Base-by-base conservation (phyloP, 1,284 basidiomycete species). In the Rhodotorula sp. region DNA sequence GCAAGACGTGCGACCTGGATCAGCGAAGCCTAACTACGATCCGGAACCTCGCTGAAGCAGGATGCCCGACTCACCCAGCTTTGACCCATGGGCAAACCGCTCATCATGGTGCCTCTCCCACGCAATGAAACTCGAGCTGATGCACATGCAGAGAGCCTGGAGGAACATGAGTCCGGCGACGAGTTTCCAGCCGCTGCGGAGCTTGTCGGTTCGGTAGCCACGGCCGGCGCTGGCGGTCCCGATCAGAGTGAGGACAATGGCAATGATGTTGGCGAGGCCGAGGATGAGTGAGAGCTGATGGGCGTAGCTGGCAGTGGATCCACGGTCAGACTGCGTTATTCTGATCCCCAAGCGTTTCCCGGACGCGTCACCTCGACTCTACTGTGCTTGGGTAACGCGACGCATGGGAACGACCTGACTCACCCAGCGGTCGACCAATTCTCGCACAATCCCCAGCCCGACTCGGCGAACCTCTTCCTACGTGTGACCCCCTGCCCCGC, bases 201-300 rank as follows among this genome's bases (percentile, higher is more conserved):
- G 58, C 31, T 48, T 47, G 10, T 68, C 67, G 30, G 67, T 68
- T n/a, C 67, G 57, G 67, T 37, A 68, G 3, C 67, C 67, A 20
- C 54, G 52, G 1, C 67, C 67, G 46, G 46, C 67, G 10, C 34
- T 34, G 11, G 48, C 34, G 10, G 67, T 68, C 16, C 67, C 67
- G 52, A 61, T 8, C 3, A 68, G 37, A 3, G 67, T 68, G 11
- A 68, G 37, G 11, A 54, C 50, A 40, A 64, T 40, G 7, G 62
- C 50, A 26, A 68, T 11, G 47, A 68, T 30, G 30, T 55, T 53
- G 28, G 56, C 59, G 48, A 68, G 18, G n/a, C 59, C 52, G 26
- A 68, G 64, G 47, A 64, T 56, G 34, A 68, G 59, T 8, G 62
- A 64, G 31, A 68, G 58, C 37, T 68, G 67, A 11, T 68, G 67